Base-by-base conservation (phyloP, 257 asterid species). In the Penstemon eatonii region DNA sequence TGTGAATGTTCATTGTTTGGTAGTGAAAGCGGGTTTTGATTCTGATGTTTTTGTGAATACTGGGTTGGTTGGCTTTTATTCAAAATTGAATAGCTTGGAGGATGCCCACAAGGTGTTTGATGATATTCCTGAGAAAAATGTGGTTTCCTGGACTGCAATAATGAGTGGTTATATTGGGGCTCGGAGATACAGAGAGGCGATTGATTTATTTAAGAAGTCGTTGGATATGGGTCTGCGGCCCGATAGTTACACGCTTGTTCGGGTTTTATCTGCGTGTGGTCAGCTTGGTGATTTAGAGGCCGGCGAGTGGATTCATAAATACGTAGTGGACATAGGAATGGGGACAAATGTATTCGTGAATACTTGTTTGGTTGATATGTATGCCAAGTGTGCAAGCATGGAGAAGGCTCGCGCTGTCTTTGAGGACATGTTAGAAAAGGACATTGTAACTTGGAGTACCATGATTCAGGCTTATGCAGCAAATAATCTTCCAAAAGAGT, bases 351-450 rank as follows among this genome's bases (percentile, higher is more conserved):
- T 62, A 18, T 60, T 60, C 4, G 66, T 60, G 66, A 12, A 38
- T 46, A 13, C 66, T 7, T 40, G 51, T 8, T 41, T 60, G 39
- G 36, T 60, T 2, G 52, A 60, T 60, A 60, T 60, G 66, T 60
- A 60, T 6, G 66, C 66, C n/a, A 60, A 60, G 66, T 60, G 66
- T 60, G 44, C 52, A 3, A 60, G 66, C 52, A 60, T 60, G 66
- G 66, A 60, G 66, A 60, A 60, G 52, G 66, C 52, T n/a, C 51
- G 65, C 10, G 37, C 65, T 41, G 44, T 60, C n/a, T 60, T 60
- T 41, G 65, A 60, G 51, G 65, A 60, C 38, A 60, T 60, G 65
- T 7, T 8, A 13, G 65, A 60, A 5, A 18, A 46, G 44, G 65
- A 60, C 41, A 60, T 60, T n/a, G 65, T 60, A 13, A 60, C 65